These are phyloP conservation scores for Citrus glauca DNA, from an alignment of 345 rosid species.

Conservation along the genomic window DNA sequence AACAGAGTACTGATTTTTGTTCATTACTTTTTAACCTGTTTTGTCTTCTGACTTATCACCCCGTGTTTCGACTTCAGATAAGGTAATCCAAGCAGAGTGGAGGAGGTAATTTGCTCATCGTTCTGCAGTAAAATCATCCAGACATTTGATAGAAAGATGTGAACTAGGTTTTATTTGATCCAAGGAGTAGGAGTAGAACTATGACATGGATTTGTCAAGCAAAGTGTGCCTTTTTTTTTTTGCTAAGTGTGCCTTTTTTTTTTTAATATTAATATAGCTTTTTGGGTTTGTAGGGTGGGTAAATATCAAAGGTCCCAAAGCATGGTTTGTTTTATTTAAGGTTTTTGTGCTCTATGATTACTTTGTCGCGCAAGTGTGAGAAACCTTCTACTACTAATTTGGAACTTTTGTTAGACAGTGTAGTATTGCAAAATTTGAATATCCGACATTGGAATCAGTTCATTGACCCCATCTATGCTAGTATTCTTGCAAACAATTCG, in stretches of 20 bases:
- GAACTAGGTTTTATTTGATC: not conserved
- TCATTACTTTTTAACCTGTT: not conserved
- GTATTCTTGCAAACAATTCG: not conserved
- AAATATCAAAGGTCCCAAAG: slow-evolving; percentile 18
- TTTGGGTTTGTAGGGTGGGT: slow-evolving; percentile 14
- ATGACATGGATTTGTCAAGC: slow-evolving; percentile 10
- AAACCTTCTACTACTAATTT: not conserved
- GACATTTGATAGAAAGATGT: not conserved
- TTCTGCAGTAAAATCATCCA: not conserved
- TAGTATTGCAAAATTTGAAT: not conserved
- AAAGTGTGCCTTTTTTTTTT: not conserved
- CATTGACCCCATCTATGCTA: not conserved
- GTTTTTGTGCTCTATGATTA: slow-evolving; percentile 4
- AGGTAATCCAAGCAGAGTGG: slow-evolving; percentile 64
- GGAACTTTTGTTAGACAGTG: not conserved
- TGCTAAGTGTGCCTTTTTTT: not conserved
- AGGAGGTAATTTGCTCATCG: slow-evolving; percentile 46
- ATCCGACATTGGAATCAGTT: too few species aligned
- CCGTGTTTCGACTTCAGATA: slow-evolving; percentile 42
- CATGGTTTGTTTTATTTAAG: not conserved
- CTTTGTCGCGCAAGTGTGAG: not conserved
- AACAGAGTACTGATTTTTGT: not conserved
- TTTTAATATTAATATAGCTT: not conserved
- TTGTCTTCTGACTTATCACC: not conserved
- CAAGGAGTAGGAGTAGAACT: slow-evolving; percentile 1